Evolutionary conservation across 345 rosid species (phyloP), one percentile per base, ranked within the genome.

Genomic region (Arabidopsis arenosa): DNA sequence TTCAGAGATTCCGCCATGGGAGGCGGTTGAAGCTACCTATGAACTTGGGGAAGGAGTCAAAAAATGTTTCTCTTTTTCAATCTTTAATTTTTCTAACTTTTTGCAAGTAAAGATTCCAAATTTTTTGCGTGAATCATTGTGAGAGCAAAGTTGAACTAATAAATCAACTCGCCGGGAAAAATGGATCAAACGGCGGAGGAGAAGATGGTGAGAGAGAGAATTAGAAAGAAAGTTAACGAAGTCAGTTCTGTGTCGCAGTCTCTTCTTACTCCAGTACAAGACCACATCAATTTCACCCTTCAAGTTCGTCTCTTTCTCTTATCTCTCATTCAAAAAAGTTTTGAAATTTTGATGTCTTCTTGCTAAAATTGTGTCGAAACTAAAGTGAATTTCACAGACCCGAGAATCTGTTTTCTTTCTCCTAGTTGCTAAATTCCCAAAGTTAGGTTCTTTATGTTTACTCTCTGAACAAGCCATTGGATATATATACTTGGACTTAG

Each of bases 251-350:
- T 93, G 17, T 93, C 93, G 12, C 91, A 92, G 70, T 39, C 86
- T 69, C 93, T 90, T 9, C 96, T 94, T 66, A 64, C 89, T 40
- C 88, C 91, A 5, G 73, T 94, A 9, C 93, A 92, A 81, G 93
- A 94, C 71, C 97, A 94, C 70, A 82, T 94, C 83, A 89, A 87
- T 78, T 94, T 87, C 89, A 92, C 92, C 23, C 95, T 94, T 73
- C 98, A 94, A 88, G 98, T 87, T 68, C 48, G 52, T 47, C 18
- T 52, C 15, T 37, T 58, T 68, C 37, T 61, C 43, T 28, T 28
- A 2, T 65, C 6, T 39, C 51, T 14, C 1, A 1, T 0, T 17
- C 2, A 10, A 33, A 32, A 9, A 53, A 52, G 1, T 33, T 43
- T 5, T 70, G 28, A 53, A 52, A 1, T 33, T 43, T 5, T 70